A percentile compares a stretch with the other conserved stretches of the same genome.
Conservation (phyloP, 495 filamentous ascomycete genomes). For the Penicillium mononematosum region DNA sequence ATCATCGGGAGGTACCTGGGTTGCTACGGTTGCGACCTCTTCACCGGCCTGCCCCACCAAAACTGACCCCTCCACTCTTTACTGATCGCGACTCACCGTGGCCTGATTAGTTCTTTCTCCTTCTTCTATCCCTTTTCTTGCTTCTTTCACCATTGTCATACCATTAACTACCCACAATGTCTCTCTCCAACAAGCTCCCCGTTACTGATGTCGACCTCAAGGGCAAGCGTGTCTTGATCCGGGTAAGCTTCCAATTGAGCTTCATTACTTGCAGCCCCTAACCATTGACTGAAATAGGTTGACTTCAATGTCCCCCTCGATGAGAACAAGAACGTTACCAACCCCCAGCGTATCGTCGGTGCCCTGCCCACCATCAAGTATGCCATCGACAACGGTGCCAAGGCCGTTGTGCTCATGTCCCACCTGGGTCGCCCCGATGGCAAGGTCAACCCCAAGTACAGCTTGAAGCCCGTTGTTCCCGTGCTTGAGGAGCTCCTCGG, state of each 20-base stretch:
- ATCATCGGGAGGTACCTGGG: constrained; percentile 16
- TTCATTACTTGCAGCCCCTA: constrained; percentile 1
- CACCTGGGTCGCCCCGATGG: constrained; percentile 96
- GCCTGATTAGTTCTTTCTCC: constrained; percentile 24
- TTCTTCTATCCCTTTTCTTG: constrained; percentile 5
- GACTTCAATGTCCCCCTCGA: constrained; percentile 99
- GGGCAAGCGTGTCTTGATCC: constrained; percentile 95
- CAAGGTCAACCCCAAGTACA: constrained; percentile 87
- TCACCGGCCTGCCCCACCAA: constrained; percentile 32
- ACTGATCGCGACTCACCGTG: constrained; percentile 32
- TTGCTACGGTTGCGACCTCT: constrained; percentile 19
- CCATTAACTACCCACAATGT: constrained; percentile 60
- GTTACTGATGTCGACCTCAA: constrained; percentile 96
- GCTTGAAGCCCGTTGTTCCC: constrained; percentile 84
- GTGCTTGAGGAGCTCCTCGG: constrained; percentile 90
- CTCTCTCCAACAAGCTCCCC: constrained; percentile 96
- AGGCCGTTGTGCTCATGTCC: constrained; percentile 96
- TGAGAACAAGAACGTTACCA: constrained; percentile 86
- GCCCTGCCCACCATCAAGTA: constrained; percentile 98
- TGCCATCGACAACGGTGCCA: constrained; percentile 89
- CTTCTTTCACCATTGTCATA: constrained; percentile 15
- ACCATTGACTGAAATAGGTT: constrained; percentile 58
- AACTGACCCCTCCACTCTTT: constrained; percentile 29
- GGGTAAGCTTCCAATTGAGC: constrained; percentile 58
- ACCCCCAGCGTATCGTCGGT: constrained; percentile 96